Base-by-base conservation (phyloP, 768 basidiomycete genomes). In the Pleurotus citrinopileatus region DNA sequence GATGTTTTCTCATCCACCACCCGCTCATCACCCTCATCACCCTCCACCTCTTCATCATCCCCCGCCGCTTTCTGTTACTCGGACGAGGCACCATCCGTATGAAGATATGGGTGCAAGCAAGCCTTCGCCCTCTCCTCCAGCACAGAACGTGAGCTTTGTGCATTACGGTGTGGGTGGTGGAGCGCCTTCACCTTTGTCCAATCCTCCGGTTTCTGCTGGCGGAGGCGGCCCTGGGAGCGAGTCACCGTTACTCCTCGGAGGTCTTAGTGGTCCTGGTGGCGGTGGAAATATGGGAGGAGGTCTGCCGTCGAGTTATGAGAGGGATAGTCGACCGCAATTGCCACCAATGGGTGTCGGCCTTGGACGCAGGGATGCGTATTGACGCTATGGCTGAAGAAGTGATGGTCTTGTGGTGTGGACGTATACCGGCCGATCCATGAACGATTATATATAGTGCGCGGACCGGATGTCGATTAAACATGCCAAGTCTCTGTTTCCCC, bases 91-190 rank as follows among this genome's bases (percentile, higher is more conserved):
- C 43, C 65, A 75, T 54, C 57, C 63, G 17, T 52, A 71, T 27
- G 63, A 66, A 48, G 67, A 67, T 37, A 61, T 72, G 57, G 29
- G 29, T 32, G 29, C 29, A 32, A 32, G 29, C 29, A 81, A 79
- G 13, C 80, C 83, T 1, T 87, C 86, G 15, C 86, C 87, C 17
- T 86, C 87, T n/a, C 87, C 87, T 15, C 83, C 84, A 4, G 73
- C 80, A 15, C 70, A 72, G 42, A 71, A 65, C 48, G 67, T 81
- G 66, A 80, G 70, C 56, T 87, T 86, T 67, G 76, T 80, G 38
- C 83, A 85, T 54, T 87, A 87, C 58, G 64, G 72, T 22, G 70
- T 71, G 52, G 72, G 63, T 59, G 67, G 38, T 19, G 38, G 37
- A n/a, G 23, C 52, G 26, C 73, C 83, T 17, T 83, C 83, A n/a